These are phyloP conservation scores for Sporobolomyces roseus DNA, from an alignment of 768 basidiomycete genomes.

Conservation along the genomic window DNA sequence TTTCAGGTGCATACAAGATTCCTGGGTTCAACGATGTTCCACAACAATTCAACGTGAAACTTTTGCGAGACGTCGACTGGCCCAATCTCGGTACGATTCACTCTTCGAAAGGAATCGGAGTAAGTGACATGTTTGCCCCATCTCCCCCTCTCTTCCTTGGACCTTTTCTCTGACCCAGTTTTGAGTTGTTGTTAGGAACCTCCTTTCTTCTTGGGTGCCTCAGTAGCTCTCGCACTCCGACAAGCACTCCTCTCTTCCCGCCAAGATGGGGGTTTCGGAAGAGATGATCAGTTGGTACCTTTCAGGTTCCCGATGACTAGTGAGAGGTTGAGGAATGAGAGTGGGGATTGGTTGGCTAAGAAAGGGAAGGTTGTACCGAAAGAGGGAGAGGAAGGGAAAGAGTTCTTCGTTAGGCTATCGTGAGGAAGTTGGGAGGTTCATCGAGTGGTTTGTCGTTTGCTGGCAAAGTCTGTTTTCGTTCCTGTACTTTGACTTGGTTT, in stretches of 20 bases:
- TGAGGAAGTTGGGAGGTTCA: too few relatives aligned
- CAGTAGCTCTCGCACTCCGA: conserved; percentile 42
- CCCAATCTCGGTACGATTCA: conserved; percentile 32
- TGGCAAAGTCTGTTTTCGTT: not conserved
- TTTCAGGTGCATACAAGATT: conserved; percentile 40
- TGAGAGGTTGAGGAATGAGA: conserved; percentile 42
- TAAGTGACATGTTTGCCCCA: too few relatives aligned
- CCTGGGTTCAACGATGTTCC: conserved; percentile 44
- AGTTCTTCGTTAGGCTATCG: conserved; percentile 40
- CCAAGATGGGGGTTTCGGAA: conserved; percentile 32
- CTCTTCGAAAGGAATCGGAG: conserved; percentile 26
- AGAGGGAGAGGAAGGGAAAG: conserved; percentile 40
- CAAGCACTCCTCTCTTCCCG: conserved; percentile 43
- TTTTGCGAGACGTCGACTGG: conserved; percentile 39
- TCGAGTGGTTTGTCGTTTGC: too few relatives aligned
- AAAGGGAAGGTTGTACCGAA: conserved; percentile 33
- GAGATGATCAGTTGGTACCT: conserved; percentile 13
- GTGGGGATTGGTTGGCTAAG: conserved; percentile 34
- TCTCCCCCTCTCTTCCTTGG: too few relatives aligned
- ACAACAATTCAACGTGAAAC: conserved; percentile 39
- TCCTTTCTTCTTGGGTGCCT: conserved; percentile 44
- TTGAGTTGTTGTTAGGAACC: too few relatives aligned
- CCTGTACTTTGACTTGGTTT: not conserved
- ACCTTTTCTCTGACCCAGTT: too few relatives aligned
- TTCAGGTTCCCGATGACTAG: conserved; percentile 41